These are phyloP conservation scores for Monilinia fructicola DNA, from an alignment of 2,329 filamentous ascomycete genomes.

Conservation along the genomic window DNA sequence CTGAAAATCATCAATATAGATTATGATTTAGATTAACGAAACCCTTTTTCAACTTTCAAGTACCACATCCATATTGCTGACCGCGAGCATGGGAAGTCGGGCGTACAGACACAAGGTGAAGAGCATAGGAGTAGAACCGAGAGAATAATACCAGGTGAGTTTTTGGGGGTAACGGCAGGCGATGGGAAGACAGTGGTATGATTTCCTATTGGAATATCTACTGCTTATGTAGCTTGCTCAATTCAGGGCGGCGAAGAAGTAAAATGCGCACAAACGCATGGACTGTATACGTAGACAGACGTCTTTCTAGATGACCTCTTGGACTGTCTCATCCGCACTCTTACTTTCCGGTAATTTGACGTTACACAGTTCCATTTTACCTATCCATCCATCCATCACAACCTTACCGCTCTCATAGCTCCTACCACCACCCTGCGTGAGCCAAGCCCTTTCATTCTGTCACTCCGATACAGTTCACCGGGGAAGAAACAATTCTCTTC, in stretches of 20 bases:
- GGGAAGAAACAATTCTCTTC: constrained; percentile 3
- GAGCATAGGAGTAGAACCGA: background rate
- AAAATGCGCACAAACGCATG: constrained; percentile 7
- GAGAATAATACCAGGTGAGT: background rate
- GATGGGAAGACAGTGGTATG: background rate
- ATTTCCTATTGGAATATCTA: background rate
- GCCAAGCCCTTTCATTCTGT: constrained; percentile 7
- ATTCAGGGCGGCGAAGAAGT: background rate
- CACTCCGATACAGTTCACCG: constrained; percentile 2
- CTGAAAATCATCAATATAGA: background rate
- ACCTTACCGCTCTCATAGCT: background rate
- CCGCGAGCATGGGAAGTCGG: background rate
- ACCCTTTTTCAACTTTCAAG: background rate
- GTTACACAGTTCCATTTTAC: background rate
- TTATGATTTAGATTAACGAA: constrained; percentile 13
- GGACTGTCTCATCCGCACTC: background rate
- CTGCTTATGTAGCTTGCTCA: constrained; percentile 1
- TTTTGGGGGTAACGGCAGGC: background rate
- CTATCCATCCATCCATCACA: background rate
- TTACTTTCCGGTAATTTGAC: background rate
- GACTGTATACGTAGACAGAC: too few species aligned
- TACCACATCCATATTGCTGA: background rate
- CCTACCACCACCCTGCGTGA: background rate
- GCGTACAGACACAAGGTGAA: background rate
- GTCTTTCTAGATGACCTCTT: constrained; percentile 1